A percentile compares a stretch with the other conserved stretches of the same genome.
Conservation (phyloP, 2,329 filamentous ascomycete genomes). For the Sclerotinia spermophila region DNA sequence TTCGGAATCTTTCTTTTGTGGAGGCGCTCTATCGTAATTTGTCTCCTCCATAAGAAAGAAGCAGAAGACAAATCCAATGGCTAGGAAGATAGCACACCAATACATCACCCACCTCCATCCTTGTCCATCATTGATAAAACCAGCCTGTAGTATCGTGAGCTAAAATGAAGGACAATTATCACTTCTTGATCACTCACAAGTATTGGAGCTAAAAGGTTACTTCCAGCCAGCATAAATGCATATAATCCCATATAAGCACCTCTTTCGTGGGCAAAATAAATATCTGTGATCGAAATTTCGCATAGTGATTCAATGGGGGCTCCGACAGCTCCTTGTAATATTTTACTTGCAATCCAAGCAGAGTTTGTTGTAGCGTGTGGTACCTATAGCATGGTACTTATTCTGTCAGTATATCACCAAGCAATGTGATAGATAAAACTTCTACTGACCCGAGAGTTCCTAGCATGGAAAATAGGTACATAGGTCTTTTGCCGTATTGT, state of each 20-base stretch:
- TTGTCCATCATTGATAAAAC: conserved; percentile 47
- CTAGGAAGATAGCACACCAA: conserved; percentile 53
- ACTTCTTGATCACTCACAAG: conserved; percentile 31
- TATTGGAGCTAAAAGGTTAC: conserved; percentile 47
- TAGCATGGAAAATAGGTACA: conserved; percentile 35
- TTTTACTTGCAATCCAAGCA: conserved; percentile 38
- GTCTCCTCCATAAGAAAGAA: conserved; percentile 61
- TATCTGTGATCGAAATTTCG: conserved; percentile 37
- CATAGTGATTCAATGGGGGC: conserved; percentile 35
- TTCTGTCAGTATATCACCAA: neutral
- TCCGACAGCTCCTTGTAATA: conserved; percentile 32
- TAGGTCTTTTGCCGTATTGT: conserved; percentile 43
- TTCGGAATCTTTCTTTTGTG: conserved; percentile 18
- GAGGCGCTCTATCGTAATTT: conserved; percentile 37
- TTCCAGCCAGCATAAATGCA: conserved; percentile 43
- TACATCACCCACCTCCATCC: conserved; percentile 51
- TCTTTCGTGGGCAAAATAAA: conserved; percentile 45
- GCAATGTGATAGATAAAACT: neutral
- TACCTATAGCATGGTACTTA: conserved; percentile 40
- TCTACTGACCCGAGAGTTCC: conserved; percentile 29
- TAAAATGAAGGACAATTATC: too few relatives aligned
- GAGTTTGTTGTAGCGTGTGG: conserved; percentile 37
- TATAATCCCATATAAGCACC: conserved; percentile 44
- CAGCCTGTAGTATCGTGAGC: conserved; percentile 33
- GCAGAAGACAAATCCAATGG: conserved; percentile 46